These are phyloP conservation scores for Kluyveromyces wickerhamii DNA, from an alignment of 805 yeast species.

Conservation along the genomic window DNA sequence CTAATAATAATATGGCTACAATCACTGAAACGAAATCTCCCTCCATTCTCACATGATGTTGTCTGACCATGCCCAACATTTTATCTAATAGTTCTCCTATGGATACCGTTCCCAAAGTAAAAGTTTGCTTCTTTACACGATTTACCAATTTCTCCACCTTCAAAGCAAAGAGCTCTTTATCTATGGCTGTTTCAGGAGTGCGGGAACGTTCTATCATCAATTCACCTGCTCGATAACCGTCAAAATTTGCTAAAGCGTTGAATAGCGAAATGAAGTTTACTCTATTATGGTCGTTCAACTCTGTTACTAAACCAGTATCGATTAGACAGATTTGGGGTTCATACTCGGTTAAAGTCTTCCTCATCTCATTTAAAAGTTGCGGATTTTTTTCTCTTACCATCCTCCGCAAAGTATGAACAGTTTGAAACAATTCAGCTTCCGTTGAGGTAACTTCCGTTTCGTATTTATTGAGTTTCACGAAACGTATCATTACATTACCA, in stretches of 20 bases:
- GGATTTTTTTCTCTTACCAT: slow-evolving; percentile 14
- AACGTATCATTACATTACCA: slow-evolving; percentile 80
- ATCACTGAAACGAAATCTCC: slow-evolving; percentile 93
- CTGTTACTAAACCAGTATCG: slow-evolving; percentile 92
- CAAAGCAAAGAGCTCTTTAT: slow-evolving; percentile 77
- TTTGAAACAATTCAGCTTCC: slow-evolving; percentile 18
- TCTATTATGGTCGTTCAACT: slow-evolving; percentile 67
- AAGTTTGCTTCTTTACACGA: slow-evolving; percentile 77
- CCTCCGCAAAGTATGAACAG: slow-evolving; percentile 13
- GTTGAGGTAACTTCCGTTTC: slow-evolving; percentile 24
- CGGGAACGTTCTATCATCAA: slow-evolving; percentile 91
- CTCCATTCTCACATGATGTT: slow-evolving; percentile 95
- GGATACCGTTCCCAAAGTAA: slow-evolving; percentile 83
- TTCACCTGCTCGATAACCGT: slow-evolving; percentile 92
- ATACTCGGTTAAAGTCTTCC: slow-evolving; percentile 49
- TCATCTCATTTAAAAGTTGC: slow-evolving; percentile 35
- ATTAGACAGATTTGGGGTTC: slow-evolving; percentile 83
- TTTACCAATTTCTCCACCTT: slow-evolving; percentile 80
- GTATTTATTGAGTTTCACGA: slow-evolving; percentile 41
- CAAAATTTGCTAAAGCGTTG: slow-evolving; percentile 81
- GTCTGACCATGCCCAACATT: slow-evolving; percentile 83
- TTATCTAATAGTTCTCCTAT: slow-evolving; percentile 86
- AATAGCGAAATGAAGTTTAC: slow-evolving; percentile 83
- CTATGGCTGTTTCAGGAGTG: slow-evolving; percentile 86
- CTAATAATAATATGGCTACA: slow-evolving; percentile 84